These are phyloP conservation scores for Anthostomella pinea DNA, from an alignment of 2,329 filamentous ascomycete genomes.

Conservation along the genomic window DNA sequence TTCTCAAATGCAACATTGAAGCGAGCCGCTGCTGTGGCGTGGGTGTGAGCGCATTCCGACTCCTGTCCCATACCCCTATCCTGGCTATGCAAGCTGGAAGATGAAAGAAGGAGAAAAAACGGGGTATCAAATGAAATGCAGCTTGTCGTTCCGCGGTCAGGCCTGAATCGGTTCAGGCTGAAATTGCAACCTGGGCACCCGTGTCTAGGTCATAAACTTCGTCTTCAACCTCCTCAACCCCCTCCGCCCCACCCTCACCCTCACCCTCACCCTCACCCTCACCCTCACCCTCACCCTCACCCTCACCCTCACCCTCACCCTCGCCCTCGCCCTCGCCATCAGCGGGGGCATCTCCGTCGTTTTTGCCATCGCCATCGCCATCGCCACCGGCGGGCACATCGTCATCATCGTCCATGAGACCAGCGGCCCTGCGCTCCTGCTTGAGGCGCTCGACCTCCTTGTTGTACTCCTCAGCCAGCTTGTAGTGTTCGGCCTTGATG, in stretches of 20 bases:
- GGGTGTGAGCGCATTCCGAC: too few species aligned
- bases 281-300: slow-evolving; percentile 16
- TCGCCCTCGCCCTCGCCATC: slow-evolving; percentile 9
- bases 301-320: slow-evolving; percentile 8
- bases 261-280: slow-evolving; percentile 1
- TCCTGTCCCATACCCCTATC: too few species aligned
- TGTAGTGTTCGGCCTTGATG: slow-evolving; percentile 51
- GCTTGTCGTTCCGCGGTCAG: too few species aligned
- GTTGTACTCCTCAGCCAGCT: slow-evolving; percentile 42
- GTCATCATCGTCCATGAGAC: slow-evolving; percentile 38
- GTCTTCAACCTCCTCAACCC: slow-evolving; percentile 1
- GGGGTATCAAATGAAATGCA: slow-evolving; percentile 27
- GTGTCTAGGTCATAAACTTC: slow-evolving; percentile 4
- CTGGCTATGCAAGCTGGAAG: neutral
- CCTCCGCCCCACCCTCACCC: neutral
- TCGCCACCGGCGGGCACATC: slow-evolving; percentile 42
- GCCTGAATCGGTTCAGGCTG: too few species aligned
- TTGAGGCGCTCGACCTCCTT: slow-evolving; percentile 43
- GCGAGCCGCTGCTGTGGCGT: too few species aligned
- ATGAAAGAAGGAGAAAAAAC: slow-evolving; percentile 16
- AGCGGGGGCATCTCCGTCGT: slow-evolving; percentile 11
- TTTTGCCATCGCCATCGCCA: slow-evolving; percentile 34
- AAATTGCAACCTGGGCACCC: slow-evolving; percentile 2
- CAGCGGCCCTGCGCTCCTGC: slow-evolving; percentile 35
- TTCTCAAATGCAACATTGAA: too few species aligned